A percentile compares a stretch with the other conserved stretches of the same genome.
These are phyloP conservation scores for Pythium apleroticum DNA, from an alignment of 352 stramenopile genomes.

Conservation along the genomic window DNA sequence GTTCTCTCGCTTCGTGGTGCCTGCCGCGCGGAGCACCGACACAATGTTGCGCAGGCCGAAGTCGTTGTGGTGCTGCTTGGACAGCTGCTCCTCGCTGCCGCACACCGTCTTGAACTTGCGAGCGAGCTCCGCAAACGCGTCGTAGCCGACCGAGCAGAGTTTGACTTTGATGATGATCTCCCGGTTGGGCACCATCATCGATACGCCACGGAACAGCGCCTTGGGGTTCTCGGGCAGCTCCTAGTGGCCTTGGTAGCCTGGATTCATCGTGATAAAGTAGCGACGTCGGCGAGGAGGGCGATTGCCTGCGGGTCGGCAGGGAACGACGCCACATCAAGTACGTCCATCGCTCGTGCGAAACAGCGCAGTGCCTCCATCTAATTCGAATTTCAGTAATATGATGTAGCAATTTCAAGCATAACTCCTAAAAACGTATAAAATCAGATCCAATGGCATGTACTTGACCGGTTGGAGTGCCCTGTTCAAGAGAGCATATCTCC, in stretches of 20 bases:
- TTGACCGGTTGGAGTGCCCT: no score
- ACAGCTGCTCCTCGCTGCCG: slow-evolving; percentile 89
- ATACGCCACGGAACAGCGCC: slow-evolving; percentile 86
- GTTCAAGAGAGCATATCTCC: no score
- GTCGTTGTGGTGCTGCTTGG: slow-evolving; percentile 91
- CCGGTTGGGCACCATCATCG: slow-evolving; percentile 92
- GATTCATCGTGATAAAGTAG: slow-evolving; percentile 96
- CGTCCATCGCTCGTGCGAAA: no score
- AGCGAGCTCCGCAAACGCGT: slow-evolving; percentile 86
- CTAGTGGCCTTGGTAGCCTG: slow-evolving; percentile 93
- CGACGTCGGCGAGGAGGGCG: slow-evolving; percentile 52
- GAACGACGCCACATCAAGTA: no score
- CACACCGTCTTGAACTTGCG: slow-evolving; percentile 92
- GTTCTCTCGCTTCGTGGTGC: slow-evolving; percentile 89
- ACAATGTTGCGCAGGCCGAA: slow-evolving; percentile 90
- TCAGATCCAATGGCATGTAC: no score
- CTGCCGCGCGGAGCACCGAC: slow-evolving; percentile 81
- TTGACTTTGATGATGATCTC: slow-evolving; percentile 97
- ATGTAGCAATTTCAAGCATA: no score
- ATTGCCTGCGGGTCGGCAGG: slow-evolving; percentile 64
- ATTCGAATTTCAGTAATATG: no score
- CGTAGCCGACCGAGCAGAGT: slow-evolving; percentile 91
- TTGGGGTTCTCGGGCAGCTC: slow-evolving; percentile 99
- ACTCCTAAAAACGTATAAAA: no score
- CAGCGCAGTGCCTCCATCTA: no score